Conservation (phyloP, 23 red algal species). For the Chondrus crispus region DNA sequence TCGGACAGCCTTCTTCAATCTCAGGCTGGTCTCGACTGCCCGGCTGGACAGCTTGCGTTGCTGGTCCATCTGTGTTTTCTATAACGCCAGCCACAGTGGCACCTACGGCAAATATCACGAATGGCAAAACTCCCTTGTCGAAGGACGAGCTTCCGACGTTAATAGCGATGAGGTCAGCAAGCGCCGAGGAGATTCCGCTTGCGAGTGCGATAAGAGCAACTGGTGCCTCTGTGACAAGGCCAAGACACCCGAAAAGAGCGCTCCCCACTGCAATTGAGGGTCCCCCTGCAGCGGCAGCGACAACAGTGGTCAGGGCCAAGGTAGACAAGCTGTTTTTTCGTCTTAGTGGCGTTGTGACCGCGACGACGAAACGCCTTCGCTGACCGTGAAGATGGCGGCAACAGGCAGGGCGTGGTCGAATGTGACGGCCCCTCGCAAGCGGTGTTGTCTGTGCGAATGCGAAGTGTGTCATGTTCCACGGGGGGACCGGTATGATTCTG, state of each 20-base stretch:
- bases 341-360: background rate
- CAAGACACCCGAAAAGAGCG: slow-evolving; percentile 14
- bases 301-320: background rate
- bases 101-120: slow-evolving; percentile 20
- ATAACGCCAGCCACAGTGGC: background rate
- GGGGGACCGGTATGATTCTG: background rate
- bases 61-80: no score
- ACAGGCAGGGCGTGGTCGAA: background rate
- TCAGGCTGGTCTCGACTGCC: no score
- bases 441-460: background rate
- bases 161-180: slow-evolving; percentile 16
- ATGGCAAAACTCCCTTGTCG: slow-evolving; percentile 8
- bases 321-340: background rate
- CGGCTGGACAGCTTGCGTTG: no score
- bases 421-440: background rate
- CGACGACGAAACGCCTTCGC: background rate
- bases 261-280: slow-evolving; percentile 28
- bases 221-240: slow-evolving; percentile 15
- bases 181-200: background rate
- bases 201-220: slow-evolving; percentile 8
- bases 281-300: slow-evolving; percentile 18
- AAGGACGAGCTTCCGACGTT: background rate
- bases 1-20: no score
- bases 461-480: background rate
- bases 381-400: background rate